Base-by-base conservation (phyloP, 805 yeast species). In the Trichomonascus vanleenenianus region DNA sequence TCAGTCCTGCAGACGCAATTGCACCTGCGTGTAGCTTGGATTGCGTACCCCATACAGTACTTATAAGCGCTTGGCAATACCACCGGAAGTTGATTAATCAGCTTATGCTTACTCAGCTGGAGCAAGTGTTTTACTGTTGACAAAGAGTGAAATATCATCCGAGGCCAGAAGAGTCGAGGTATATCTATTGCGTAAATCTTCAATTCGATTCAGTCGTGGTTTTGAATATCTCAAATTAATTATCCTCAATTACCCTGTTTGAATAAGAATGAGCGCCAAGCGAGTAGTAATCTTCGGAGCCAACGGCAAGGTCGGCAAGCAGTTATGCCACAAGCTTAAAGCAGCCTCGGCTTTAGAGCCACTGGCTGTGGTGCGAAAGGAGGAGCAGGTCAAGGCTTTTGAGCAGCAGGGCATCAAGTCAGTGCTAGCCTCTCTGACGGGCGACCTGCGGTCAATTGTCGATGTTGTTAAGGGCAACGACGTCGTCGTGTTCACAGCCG, bases 401-500 rank as follows among this genome's bases (percentile, higher is more conserved):
- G 55, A 56, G 10, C 49, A 59, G 2, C 56, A 71, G 10, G 68
- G 73, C 7, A 61, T 68, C 6, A 56, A 63, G 2, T 67, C 74
- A 19, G 41, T 39, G 5, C 31, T 19, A 5, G 30, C 22, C 10
- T 10, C 12, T 5, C 58, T 75, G 40, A 38, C 45, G 14, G 54
- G 57, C 19, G 45, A n/a, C 68, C 68, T 31, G 27, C 27, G 27
- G 8, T 64, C 65, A 6, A 57, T 78, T 30, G 61, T 68, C 0
- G 50, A 56, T 2, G 63, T 61, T 0, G 55, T 79, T 31, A 58
- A 62, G 36, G 81, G 78, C 2, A 68, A 66, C 32, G 77, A 76
- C 52, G 78, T 78, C 7, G 76, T 79, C 3, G 76, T 80, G 0
- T 76, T 78, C 64, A 63, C 74, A 34, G 84, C 82, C 0, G 85